Conservation (phyloP, 2,329 filamentous ascomycete species). For the Neurospora sp. region DNA sequence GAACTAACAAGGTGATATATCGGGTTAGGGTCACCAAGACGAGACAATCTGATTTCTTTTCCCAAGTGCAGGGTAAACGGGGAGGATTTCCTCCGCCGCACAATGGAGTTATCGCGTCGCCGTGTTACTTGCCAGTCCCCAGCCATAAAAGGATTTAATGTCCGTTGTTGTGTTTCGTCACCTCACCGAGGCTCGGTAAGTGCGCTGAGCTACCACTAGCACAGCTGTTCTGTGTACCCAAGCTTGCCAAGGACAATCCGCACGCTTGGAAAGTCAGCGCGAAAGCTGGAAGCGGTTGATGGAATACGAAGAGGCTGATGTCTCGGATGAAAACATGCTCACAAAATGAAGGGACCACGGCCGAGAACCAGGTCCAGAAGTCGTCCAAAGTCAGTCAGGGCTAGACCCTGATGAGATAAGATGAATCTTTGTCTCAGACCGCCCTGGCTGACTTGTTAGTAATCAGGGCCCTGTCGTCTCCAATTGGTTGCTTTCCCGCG, state of each 20-base stretch:
- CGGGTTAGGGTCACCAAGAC: background rate
- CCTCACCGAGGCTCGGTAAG: background rate
- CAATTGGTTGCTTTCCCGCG: background rate
- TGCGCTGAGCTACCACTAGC: background rate
- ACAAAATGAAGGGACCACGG: background rate
- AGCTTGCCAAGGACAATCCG: background rate
- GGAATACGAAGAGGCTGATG: background rate
- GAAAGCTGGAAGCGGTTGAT: background rate
- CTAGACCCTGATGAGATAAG: background rate
- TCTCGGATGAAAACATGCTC: background rate
- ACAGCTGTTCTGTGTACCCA: background rate
- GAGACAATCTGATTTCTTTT: background rate
- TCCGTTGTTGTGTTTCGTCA: background rate
- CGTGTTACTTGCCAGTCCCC: background rate
- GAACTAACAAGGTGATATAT: background rate
- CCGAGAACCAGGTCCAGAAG: background rate
- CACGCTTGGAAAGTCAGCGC: background rate
- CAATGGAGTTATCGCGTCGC: background rate
- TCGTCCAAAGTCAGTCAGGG: background rate
- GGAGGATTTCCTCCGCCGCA: background rate
- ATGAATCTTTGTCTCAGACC: background rate
- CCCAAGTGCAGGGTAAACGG: background rate
- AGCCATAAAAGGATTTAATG: background rate
- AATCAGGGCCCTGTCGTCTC: background rate
- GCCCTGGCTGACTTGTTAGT: background rate